Conservation (phyloP, 1,139 yeast genomes). For the Hansenula anomala region DNA sequence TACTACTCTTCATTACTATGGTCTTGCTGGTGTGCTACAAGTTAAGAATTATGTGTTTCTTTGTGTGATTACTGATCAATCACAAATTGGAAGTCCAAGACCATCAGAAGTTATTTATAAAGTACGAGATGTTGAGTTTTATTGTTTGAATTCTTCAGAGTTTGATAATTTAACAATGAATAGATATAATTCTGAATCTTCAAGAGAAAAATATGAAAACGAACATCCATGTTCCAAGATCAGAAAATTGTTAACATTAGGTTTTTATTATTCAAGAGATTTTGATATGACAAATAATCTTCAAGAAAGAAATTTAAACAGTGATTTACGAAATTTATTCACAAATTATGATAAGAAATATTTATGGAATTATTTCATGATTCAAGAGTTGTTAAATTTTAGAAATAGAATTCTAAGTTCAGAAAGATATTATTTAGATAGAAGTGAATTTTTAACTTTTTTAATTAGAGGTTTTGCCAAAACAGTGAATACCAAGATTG, state of each 20-base stretch:
- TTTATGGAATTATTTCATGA: constrained; percentile 63
- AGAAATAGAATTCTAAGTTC: constrained; percentile 46
- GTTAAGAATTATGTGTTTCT: constrained; percentile 51
- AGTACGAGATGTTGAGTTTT: constrained; percentile 56
- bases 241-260: constrained; percentile 51
- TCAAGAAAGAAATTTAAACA: constrained; percentile 46
- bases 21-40: constrained; percentile 56
- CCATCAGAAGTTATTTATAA: constrained; percentile 47
- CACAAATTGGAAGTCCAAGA: constrained; percentile 55
- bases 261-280: constrained; percentile 62
- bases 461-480: constrained; percentile 65
- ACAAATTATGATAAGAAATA: constrained; percentile 47
- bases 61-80: constrained; percentile 53
- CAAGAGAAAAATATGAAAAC: constrained; percentile 31
- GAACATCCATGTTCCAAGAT: constrained; percentile 60
- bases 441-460: constrained; percentile 52
- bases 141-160: constrained; percentile 53
- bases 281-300: constrained; percentile 61
- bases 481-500: constrained; percentile 45
- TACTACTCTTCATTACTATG: constrained; percentile 38
- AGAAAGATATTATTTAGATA: constrained; percentile 50
- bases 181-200: constrained; percentile 23
- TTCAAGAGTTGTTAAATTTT: constrained; percentile 53
- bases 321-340: constrained; percentile 34
- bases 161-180: constrained; percentile 38